Conservation (phyloP, 192 early-diverging fungal species). For the Dissophora ornata region DNA sequence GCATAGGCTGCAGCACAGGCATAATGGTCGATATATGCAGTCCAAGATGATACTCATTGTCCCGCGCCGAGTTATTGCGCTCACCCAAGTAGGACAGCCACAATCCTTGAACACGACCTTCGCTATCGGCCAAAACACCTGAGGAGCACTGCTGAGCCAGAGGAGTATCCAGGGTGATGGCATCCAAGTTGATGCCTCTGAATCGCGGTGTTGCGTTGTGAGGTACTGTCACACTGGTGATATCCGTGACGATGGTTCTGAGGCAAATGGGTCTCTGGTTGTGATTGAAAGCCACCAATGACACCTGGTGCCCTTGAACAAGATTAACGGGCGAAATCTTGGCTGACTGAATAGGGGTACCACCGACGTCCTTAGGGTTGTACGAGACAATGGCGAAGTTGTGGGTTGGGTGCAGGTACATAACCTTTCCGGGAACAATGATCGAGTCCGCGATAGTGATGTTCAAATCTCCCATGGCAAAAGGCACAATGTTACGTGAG, state of each 20-base stretch:
- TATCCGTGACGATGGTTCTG: constrained; percentile 71
- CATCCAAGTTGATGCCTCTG: constrained; percentile 81
- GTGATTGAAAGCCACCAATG: constrained; percentile 68
- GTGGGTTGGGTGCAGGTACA: constrained; percentile 89
- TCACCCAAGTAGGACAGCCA: constrained; percentile 85
- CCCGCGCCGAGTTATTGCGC: constrained; percentile 68
- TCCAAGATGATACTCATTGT: constrained; percentile 72
- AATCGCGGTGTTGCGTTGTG: constrained; percentile 56
- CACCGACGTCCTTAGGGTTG: constrained; percentile 81
- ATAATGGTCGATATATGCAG: constrained; percentile 65
- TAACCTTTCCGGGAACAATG: constrained; percentile 83
- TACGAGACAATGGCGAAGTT: constrained; percentile 89
- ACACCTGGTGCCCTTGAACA: constrained; percentile 72
- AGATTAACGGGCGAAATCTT: constrained; percentile 67
- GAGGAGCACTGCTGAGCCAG: constrained; percentile 81
- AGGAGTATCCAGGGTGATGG: constrained; percentile 86
- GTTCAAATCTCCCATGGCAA: constrained; percentile 78
- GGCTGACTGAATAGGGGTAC: constrained; percentile 75
- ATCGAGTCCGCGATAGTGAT: constrained; percentile 89
- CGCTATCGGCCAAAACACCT: constrained; percentile 74
- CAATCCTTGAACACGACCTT: constrained; percentile 75
- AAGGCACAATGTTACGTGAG: constrained; percentile 80
- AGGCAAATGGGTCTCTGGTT: constrained; percentile 69
- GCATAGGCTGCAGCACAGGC: constrained; percentile 65
- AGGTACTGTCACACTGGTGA: constrained; percentile 67